Conservation (phyloP, 257 asterid genomes). For the Solanum lycopersicoides region DNA sequence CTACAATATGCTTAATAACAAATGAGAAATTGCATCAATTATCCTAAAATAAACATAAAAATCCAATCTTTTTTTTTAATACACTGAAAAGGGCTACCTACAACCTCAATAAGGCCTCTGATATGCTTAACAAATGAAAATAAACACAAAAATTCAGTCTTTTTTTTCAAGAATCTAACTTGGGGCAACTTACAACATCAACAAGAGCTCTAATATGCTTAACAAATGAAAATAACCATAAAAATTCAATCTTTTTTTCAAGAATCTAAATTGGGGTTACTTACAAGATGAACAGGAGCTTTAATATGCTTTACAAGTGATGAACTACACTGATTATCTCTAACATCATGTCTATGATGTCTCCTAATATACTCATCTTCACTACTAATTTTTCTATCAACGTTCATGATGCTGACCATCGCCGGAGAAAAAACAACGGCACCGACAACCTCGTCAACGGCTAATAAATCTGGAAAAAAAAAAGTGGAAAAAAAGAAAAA, state of each 20-base stretch:
- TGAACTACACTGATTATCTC: constrained; percentile 4
- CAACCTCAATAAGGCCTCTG: too few relatives aligned
- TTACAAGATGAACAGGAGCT: constrained; percentile 12
- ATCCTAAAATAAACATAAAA: neutral
- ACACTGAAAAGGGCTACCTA: too few relatives aligned
- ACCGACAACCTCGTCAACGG: neutral
- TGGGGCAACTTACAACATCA: too few relatives aligned
- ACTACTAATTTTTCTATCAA: neutral
- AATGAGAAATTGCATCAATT: neutral
- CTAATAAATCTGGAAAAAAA: neutral
- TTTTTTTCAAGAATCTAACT: too few relatives aligned
- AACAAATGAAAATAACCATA: neutral
- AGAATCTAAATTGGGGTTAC: neutral
- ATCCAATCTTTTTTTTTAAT: neutral
- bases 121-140: too few relatives aligned
- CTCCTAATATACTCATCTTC: constrained; percentile 4
- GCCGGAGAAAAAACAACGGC: neutral
- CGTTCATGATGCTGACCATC: constrained; percentile 12
- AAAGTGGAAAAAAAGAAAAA: neutral
- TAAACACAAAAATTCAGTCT: too few relatives aligned
- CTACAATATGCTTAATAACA: neutral
- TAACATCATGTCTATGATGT: constrained; percentile 3
- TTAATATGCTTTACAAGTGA: constrained; percentile 6
- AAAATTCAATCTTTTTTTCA: neutral
- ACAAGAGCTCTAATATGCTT: neutral